phyloP scores from a whole-genome alignment of 306 rosid species.

The Prunus dulcis region DNA sequence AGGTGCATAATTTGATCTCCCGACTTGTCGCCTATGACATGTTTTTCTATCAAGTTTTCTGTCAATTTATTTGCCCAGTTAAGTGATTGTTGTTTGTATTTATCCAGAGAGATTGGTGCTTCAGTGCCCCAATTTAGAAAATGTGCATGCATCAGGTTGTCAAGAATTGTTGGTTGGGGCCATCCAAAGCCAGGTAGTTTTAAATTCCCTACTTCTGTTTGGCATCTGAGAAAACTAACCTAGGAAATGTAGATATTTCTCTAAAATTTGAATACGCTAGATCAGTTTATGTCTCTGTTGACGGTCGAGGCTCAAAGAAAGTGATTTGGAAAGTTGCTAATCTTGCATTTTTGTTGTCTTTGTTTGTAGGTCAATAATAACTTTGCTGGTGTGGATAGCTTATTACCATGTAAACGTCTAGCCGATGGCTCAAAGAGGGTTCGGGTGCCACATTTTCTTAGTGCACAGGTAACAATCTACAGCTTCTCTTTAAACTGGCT shows the following conservation, averaged over 20 bases:
- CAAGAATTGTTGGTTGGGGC: constrained; percentile 51
- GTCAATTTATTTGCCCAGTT: background rate
- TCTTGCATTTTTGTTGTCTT: background rate
- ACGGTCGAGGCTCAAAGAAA: background rate
- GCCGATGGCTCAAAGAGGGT: constrained; percentile 95
- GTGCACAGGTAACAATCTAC: constrained; percentile 48
- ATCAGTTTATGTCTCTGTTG: background rate
- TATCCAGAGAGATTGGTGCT: constrained; percentile 78
- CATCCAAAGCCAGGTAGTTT: constrained; percentile 69
- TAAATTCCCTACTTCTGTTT: background rate
- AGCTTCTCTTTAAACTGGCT: background rate
- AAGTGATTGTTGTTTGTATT: constrained; percentile 12
- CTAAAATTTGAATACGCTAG: background rate
- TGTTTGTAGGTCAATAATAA: constrained; percentile 54
- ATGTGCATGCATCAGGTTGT: constrained; percentile 84
- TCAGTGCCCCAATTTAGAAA: constrained; percentile 70
- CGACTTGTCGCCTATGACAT: constrained; percentile 7
- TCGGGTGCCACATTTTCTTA: constrained; percentile 58
- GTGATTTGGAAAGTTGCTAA: constrained; percentile 12
- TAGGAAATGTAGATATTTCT: background rate
- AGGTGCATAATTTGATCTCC: constrained; percentile 45
- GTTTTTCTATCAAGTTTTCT: background rate
- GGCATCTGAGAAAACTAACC: background rate
- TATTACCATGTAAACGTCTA: constrained; percentile 69
- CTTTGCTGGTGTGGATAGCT: constrained; percentile 38